Evolutionary conservation across 441 rosid genomes (phyloP).

Genomic region (Dalechampia spathulata): DNA sequence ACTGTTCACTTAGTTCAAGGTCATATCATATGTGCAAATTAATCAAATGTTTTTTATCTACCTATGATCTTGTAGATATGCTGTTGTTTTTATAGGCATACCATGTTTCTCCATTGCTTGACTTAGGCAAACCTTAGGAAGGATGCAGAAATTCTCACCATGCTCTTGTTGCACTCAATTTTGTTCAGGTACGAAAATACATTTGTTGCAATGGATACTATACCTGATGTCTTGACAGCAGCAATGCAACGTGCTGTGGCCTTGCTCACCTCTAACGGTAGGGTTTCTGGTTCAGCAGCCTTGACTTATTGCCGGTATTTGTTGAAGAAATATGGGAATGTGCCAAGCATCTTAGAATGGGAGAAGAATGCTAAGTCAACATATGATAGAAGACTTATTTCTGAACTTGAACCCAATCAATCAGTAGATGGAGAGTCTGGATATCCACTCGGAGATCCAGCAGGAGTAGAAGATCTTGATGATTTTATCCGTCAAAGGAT

Average conservation of each 20-base stretch:
- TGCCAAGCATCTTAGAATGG: slow-evolving; percentile 90
- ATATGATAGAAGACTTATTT: slow-evolving; percentile 75
- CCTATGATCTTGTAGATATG: no score
- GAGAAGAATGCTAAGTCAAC: slow-evolving; percentile 63
- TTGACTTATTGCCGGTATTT: slow-evolving; percentile 74
- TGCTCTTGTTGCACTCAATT: slow-evolving; percentile 12
- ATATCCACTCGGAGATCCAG: slow-evolving; percentile 74
- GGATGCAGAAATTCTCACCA: neutral
- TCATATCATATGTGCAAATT: no score
- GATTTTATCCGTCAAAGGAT: slow-evolving; percentile 87
- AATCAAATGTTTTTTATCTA: no score
- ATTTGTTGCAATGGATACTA: slow-evolving; percentile 74
- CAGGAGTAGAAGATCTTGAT: slow-evolving; percentile 85
- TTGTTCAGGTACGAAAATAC: slow-evolving; percentile 83
- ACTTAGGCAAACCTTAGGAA: no score
- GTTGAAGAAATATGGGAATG: slow-evolving; percentile 62
- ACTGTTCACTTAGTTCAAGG: no score
- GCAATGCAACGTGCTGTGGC: slow-evolving; percentile 57
- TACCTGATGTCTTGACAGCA: slow-evolving; percentile 81
- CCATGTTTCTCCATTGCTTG: no score
- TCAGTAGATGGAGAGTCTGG: slow-evolving; percentile 71
- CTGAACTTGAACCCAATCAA: slow-evolving; percentile 92
- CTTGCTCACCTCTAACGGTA: slow-evolving; percentile 59
- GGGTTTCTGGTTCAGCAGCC: slow-evolving; percentile 62
- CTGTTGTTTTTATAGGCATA: no score